These are phyloP conservation scores for Chaetomidium leptoderma DNA, from an alignment of 495 filamentous ascomycete genomes.

Conservation along the genomic window DNA sequence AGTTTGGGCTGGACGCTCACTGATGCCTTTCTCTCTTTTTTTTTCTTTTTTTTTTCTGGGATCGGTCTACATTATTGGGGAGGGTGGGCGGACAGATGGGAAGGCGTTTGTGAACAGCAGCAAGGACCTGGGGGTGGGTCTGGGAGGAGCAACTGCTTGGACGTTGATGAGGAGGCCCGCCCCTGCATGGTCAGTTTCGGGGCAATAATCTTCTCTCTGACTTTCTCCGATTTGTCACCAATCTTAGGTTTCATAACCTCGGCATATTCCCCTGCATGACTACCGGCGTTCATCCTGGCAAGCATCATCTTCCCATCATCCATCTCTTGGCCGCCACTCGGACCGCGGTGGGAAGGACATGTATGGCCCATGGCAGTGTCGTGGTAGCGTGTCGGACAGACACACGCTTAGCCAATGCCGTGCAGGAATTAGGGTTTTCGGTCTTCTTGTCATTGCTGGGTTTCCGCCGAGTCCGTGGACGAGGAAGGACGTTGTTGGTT, in stretches of 20 bases:
- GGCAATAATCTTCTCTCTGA: slow-evolving; percentile 10
- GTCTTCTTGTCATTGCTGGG: neutral
- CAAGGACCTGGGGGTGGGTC: neutral
- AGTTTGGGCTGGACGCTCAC: neutral
- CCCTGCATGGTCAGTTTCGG: slow-evolving; percentile 4
- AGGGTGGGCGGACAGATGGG: slow-evolving; percentile 2
- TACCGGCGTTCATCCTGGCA: slow-evolving; percentile 6
- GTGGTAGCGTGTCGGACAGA: neutral
- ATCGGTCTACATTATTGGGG: slow-evolving; percentile 5
- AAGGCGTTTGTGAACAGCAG: slow-evolving; percentile 13
- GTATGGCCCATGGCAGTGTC: neutral
- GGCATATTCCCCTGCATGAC: slow-evolving; percentile 10
- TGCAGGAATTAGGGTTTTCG: neutral
- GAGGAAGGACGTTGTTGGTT: neutral
- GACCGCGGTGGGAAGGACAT: neutral
- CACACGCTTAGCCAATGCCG: neutral
- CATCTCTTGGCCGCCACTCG: neutral
- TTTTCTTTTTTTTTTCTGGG: slow-evolving; percentile 10
- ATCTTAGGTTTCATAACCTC: slow-evolving; percentile 14
- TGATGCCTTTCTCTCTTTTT: slow-evolving; percentile 2
- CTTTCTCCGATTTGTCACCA: slow-evolving; percentile 12
- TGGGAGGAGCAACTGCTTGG: slow-evolving; percentile 1
- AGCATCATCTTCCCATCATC: neutral
- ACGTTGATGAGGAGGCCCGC: slow-evolving; percentile 1
- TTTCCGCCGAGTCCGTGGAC: neutral